Percentiles rank a stretch among this genome's conserved stretches.
Conservation (phyloP, 495 filamentous ascomycete species). For the Penicillium canescens region DNA sequence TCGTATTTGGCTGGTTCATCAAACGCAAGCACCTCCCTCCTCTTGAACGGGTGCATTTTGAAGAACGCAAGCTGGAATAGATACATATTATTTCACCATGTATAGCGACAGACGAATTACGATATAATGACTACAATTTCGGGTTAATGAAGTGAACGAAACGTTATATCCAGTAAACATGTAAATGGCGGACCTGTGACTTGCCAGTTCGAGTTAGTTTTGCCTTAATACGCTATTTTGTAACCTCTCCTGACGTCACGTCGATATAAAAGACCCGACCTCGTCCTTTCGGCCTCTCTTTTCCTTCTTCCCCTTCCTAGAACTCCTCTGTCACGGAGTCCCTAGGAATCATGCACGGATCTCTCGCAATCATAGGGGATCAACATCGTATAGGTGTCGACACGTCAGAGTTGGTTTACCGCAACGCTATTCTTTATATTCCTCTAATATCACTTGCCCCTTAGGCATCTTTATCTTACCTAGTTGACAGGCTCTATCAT, state of each 20-base stretch:
- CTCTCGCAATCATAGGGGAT: too few species aligned
- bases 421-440: too few species aligned
- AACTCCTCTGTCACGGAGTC: conserved; percentile 18
- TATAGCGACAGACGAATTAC: neutral
- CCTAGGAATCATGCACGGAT: too few species aligned
- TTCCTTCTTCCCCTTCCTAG: conserved; percentile 7
- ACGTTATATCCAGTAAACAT: conserved; percentile 10
- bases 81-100: neutral
- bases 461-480: too few species aligned
- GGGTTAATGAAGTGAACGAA: neutral
- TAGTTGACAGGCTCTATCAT: too few species aligned
- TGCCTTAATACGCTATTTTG: conserved; percentile 15
- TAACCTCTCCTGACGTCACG: conserved; percentile 9
- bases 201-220: conserved; percentile 15
- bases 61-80: conserved; percentile 15
- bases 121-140: conserved; percentile 9
- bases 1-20: conserved; percentile 30
- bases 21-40: conserved; percentile 13
- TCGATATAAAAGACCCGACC: conserved; percentile 7
- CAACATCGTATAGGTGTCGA: too few species aligned
- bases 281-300: conserved; percentile 7
- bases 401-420: too few species aligned
- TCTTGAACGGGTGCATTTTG: conserved; percentile 15
- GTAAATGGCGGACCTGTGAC: conserved; percentile 20
- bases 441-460: too few species aligned